Base-by-base conservation (phyloP, 2,329 filamentous ascomycete species). In the Huntiella moniliformis region DNA sequence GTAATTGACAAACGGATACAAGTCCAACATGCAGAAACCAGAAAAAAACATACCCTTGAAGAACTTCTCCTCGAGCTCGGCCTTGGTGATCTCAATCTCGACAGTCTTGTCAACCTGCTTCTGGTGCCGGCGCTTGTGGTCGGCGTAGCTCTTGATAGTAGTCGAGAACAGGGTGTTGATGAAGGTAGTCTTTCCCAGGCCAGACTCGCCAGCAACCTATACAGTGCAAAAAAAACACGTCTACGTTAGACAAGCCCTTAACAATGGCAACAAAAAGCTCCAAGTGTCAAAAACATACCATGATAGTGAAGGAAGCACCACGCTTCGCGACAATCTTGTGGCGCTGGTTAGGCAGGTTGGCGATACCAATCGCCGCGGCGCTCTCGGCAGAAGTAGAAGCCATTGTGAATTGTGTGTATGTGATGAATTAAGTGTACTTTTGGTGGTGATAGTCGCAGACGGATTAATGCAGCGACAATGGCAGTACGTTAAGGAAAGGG, bases 91-190 rank as follows among this genome's bases (percentile, higher is more conserved):
- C 67, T 98, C 91, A 57, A 98, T 98, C 71, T 98, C 92, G 54
- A 98, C 91, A 8, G 91, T 98, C 77, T 96, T 96, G 71, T 98
- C 91, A 56, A 96, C 77, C 72, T 98, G 91, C 78, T 98, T 98
- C 68, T 91, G 84, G 67, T 98, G 91, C 61, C 91, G 84, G 67
- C 86, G 83, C 75, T 94, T 94, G 77, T 98, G 88, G 67, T 98
- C 91, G 74, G 91, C 91, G 66, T 98, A 98, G 76, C 96, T 98
- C 76, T 98, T 98, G 77, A 98, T 98, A 58, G 91, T 98, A 55
- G 92, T 98, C 52, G 91, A 98, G 75, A 98, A 98, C 51, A 98
- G 79, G 50, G 91, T 98, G 79, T 98, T 98, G 78, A 98, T 96
- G 69, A 98, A 98, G 58, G 91, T 98, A 18, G 92, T 98, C 77